Percentiles rank a stretch among this genome's conserved stretches.
Conservation (phyloP, 2,329 filamentous ascomycete species). For the Ampelomyces quisqualis region DNA sequence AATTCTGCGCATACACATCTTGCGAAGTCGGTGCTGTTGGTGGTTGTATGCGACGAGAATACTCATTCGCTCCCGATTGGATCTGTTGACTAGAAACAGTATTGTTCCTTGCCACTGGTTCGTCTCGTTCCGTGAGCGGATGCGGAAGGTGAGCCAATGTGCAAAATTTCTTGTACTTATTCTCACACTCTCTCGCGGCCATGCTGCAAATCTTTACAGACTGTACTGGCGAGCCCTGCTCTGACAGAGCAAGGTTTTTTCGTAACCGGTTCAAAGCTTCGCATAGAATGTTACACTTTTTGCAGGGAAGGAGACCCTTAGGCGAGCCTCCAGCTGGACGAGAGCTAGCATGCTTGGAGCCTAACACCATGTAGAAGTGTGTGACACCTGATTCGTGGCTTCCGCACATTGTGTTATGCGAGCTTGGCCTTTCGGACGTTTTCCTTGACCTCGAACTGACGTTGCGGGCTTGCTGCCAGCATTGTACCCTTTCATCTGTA, state of each 20-base stretch:
- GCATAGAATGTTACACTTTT: conserved; percentile 27
- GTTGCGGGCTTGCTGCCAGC: conserved; percentile 15
- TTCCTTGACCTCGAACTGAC: neutral
- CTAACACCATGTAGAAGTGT: conserved; percentile 19
- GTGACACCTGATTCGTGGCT: conserved; percentile 5
- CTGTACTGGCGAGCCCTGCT: neutral
- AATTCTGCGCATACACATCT: too few relatives aligned
- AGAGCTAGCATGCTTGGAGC: neutral
- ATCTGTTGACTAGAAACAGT: too few relatives aligned
- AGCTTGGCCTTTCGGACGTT: neutral
- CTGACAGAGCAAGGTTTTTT: conserved; percentile 12
- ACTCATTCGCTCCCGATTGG: too few relatives aligned
- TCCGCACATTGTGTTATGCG: conserved; percentile 22
- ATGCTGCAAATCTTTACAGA: too few relatives aligned
- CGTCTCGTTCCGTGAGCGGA: too few relatives aligned
- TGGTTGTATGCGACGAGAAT: too few relatives aligned
- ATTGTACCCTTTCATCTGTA: conserved; percentile 23
- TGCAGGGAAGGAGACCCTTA: conserved; percentile 12
- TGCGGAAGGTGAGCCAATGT: too few relatives aligned
- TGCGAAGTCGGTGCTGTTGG: too few relatives aligned
- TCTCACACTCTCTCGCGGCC: too few relatives aligned
- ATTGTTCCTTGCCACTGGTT: too few relatives aligned
- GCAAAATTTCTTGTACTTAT: too few relatives aligned
- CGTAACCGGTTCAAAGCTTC: conserved; percentile 27
- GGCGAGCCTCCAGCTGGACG: neutral